Percentiles rank a stretch among this genome's conserved stretches.
phyloP scores from a whole-genome alignment of 2,329 filamentous ascomycete genomes.

The Xylaria sp. region DNA sequence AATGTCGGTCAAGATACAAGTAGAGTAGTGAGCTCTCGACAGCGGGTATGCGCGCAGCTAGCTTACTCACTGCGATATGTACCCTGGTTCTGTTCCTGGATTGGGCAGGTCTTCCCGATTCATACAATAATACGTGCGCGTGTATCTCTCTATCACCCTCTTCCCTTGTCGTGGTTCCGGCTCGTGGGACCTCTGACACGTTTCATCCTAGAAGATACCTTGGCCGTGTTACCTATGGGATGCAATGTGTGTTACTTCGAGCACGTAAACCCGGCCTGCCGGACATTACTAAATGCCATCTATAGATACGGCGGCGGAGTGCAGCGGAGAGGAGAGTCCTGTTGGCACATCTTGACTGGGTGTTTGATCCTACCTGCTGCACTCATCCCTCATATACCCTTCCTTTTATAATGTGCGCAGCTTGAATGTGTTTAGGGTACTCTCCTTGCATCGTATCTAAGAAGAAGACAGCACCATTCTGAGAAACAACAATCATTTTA shows the following conservation, averaged over 20 bases:
- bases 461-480: neutral
- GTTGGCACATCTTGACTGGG: neutral
- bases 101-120: constrained; percentile 33
- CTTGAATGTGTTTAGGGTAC: neutral
- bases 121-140: constrained; percentile 9
- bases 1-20: neutral
- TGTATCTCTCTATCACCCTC: constrained; percentile 10
- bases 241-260: constrained; percentile 18
- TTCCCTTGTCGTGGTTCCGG: constrained; percentile 17
- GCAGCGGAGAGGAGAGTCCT: constrained; percentile 13
- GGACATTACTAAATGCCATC: constrained; percentile 25
- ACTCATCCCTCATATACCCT: constrained; percentile 10
- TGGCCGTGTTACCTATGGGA: constrained; percentile 11
- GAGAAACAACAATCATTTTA: neutral
- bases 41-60: neutral
- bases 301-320: constrained; percentile 26
- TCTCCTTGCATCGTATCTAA: neutral
- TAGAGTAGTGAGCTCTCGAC: neutral
- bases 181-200: constrained; percentile 18
- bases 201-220: constrained; percentile 28
- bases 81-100: constrained; percentile 10
- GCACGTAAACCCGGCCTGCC: constrained; percentile 25
- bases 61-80: constrained; percentile 8
- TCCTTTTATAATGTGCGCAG: neutral
- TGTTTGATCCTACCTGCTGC: constrained; percentile 15